These are phyloP conservation scores for Botryosphaeria dothidea DNA, from an alignment of 2,329 filamentous ascomycete genomes.

Conservation along the genomic window DNA sequence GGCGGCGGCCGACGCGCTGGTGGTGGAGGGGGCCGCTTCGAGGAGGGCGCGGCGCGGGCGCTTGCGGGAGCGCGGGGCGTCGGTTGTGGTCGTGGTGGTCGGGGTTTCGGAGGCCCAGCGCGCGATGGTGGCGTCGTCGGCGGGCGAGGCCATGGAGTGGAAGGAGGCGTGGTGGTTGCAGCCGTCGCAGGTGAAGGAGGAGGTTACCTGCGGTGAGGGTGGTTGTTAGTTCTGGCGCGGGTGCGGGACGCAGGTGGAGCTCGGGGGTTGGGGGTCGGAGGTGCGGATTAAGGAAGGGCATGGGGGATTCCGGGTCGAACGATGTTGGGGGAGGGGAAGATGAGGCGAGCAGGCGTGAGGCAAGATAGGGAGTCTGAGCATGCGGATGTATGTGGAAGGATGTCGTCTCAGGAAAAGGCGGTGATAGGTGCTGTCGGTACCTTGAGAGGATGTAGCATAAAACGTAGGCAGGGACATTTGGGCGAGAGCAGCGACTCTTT, in stretches of 20 bases:
- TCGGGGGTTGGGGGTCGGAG: not conserved
- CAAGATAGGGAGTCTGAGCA: too few species aligned
- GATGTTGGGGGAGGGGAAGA: too few species aligned
- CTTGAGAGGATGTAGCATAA: conserved; percentile 60
- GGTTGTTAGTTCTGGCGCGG: not conserved
- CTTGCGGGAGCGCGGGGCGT: not conserved
- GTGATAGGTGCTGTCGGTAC: conserved; percentile 32
- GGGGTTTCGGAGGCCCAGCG: conserved; percentile 38
- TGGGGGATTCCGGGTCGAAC: too few species aligned
- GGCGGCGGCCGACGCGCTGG: not conserved
- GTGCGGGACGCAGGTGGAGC: not conserved
- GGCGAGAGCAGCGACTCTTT: conserved; percentile 43
- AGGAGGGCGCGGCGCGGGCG: conserved; percentile 3
- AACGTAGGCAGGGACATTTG: conserved; percentile 55
- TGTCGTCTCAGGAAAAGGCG: too few species aligned
- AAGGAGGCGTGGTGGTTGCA: conserved; percentile 58
- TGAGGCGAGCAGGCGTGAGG: too few species aligned
- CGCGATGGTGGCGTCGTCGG: conserved; percentile 49
- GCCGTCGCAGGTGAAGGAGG: conserved; percentile 58
- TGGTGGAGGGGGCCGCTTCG: not conserved
- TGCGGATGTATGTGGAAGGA: too few species aligned
- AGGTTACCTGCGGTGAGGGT: conserved; percentile 38
- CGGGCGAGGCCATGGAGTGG: conserved; percentile 54
- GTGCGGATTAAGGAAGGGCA: too few species aligned
- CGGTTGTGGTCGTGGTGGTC: not conserved